These are phyloP conservation scores for Rhizopus delemar DNA, from an alignment of 371 early-diverging fungal genomes.

Conservation along the genomic window DNA sequence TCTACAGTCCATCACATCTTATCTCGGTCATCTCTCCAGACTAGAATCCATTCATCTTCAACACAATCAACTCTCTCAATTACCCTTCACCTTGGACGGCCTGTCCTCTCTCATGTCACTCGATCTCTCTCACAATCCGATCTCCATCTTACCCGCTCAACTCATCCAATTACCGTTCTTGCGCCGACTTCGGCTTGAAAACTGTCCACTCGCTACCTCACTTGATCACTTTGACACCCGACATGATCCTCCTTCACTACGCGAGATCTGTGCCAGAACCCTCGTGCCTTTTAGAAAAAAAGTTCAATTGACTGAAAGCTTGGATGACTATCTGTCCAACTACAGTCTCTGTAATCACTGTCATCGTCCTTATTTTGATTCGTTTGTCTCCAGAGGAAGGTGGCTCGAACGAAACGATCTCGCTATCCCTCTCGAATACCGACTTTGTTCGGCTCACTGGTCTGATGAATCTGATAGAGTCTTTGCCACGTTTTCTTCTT, in stretches of 20 bases:
- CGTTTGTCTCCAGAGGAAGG: slow-evolving; percentile 58
- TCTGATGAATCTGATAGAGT: slow-evolving; percentile 66
- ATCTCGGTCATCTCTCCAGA: slow-evolving; percentile 30
- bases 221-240: slow-evolving; percentile 11
- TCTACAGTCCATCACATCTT: slow-evolving; percentile 49
- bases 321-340: slow-evolving; percentile 63
- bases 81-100: slow-evolving; percentile 68
- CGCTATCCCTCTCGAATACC: slow-evolving; percentile 68
- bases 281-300: slow-evolving; percentile 30
- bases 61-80: slow-evolving; percentile 20
- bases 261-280: slow-evolving; percentile 75
- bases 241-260: slow-evolving; percentile 55
- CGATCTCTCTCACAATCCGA: slow-evolving; percentile 66
- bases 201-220: slow-evolving; percentile 41
- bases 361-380: slow-evolving; percentile 82
- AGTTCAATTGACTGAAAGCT: slow-evolving; percentile 29
- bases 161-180: slow-evolving; percentile 51
- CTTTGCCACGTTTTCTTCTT: slow-evolving; percentile 30
- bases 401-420: slow-evolving; percentile 58
- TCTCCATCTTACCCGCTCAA: slow-evolving; percentile 41
- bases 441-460: slow-evolving; percentile 80
- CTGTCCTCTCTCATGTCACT: slow-evolving; percentile 59
- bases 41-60: slow-evolving; percentile 23
- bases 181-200: slow-evolving; percentile 55
- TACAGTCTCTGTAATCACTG: slow-evolving; percentile 81